These are phyloP conservation scores for Alternaria incomplexa DNA, from an alignment of 2,329 filamentous ascomycete genomes.

Conservation along the genomic window DNA sequence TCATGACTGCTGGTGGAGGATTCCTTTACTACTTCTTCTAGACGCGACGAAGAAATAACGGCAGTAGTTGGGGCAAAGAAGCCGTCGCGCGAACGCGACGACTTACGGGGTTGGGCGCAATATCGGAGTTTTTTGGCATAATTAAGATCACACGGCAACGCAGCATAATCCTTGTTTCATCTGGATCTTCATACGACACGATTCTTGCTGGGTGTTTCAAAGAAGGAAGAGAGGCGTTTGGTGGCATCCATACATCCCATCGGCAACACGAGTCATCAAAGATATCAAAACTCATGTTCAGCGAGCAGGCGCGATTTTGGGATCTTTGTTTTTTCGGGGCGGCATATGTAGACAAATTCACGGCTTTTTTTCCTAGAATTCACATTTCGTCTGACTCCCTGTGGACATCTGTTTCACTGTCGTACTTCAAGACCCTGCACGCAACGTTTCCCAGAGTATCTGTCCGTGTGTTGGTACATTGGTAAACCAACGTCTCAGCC, in stretches of 20 bases:
- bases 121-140: neutral
- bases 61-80: neutral
- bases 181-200: neutral
- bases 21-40: constrained; percentile 56
- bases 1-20: constrained; percentile 56
- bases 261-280: neutral
- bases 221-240: neutral
- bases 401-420: too few species aligned
- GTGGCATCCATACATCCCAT: neutral
- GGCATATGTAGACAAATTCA: neutral
- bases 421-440: too few species aligned
- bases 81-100: neutral
- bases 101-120: neutral
- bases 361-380: too few species aligned
- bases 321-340: neutral
- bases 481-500: neutral
- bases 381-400: too few species aligned
- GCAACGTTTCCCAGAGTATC: too few species aligned
- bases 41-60: neutral
- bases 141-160: neutral
- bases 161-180: neutral
- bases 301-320: neutral
- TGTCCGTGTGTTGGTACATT: too few species aligned
- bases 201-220: neutral
- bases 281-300: neutral